A percentile compares a stretch with the other conserved stretches of the same genome.
Conservation (phyloP, 257 asterid genomes). For the Solanum paucissectum region DNA sequence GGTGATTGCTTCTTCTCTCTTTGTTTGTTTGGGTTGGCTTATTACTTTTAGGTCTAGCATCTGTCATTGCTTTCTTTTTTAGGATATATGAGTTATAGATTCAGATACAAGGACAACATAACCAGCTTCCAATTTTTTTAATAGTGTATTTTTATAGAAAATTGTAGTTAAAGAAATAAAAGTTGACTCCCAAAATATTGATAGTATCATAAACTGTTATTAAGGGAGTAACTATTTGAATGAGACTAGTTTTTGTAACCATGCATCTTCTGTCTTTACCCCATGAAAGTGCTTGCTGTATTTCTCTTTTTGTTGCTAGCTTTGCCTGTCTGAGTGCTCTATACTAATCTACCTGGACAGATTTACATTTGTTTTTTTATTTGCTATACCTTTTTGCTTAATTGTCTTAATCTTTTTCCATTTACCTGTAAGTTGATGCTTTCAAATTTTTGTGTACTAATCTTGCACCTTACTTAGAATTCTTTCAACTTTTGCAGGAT, state of each 20-base stretch:
- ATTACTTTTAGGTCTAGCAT: not conserved
- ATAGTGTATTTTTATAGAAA: not conserved
- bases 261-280: not conserved
- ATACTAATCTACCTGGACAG: not conserved
- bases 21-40: not conserved
- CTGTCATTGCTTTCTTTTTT: not conserved
- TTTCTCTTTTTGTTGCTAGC: not conserved
- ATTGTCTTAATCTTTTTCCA: not conserved
- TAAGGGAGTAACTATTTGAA: not conserved
- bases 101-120: not conserved
- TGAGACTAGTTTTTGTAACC: not conserved
- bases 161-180: not conserved
- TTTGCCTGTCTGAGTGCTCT: not conserved
- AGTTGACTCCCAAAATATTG: not conserved
- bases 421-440: not conserved
- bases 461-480: not conserved
- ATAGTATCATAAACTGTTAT: not conserved
- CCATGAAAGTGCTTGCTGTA: not conserved
- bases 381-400: not conserved
- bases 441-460: not conserved
- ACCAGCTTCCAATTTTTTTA: not conserved
- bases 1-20: not conserved
- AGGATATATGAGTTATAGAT: not conserved
- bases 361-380: not conserved
- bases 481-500: slow-evolving; percentile 45